These are phyloP conservation scores for Tephrocybe rancida DNA, from an alignment of 768 basidiomycete genomes.

Conservation along the genomic window DNA sequence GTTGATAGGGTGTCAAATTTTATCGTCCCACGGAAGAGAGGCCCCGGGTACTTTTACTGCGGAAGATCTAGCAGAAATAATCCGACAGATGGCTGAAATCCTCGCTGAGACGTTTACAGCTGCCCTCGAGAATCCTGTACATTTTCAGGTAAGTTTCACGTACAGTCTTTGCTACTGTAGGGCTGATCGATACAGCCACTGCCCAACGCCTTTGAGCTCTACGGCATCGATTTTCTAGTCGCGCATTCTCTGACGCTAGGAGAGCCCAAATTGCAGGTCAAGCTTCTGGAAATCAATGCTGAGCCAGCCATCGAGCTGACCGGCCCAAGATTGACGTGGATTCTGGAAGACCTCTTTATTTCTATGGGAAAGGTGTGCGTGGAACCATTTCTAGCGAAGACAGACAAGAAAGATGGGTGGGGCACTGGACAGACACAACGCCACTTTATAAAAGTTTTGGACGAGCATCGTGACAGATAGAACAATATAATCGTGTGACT, in stretches of 20 bases:
- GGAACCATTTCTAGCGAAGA: conserved; percentile 58
- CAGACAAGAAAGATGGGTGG: conserved; percentile 34
- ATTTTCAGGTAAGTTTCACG: conserved; percentile 70
- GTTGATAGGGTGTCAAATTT: conserved; percentile 63
- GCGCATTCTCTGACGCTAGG: conserved; percentile 34
- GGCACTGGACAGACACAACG: conserved; percentile 51
- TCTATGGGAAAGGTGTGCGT: conserved; percentile 71
- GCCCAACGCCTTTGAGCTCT: conserved; percentile 94
- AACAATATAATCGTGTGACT: conserved; percentile 6
- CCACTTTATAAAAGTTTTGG: conserved; percentile 70
- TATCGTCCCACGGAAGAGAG: conserved; percentile 28
- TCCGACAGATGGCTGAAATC: conserved; percentile 62
- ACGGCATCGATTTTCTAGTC: conserved; percentile 91
- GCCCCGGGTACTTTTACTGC: conserved; percentile 25
- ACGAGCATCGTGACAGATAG: conserved; percentile 30
- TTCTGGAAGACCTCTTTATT: conserved; percentile 79
- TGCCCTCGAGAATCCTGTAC: conserved; percentile 75
- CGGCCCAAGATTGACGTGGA: conserved; percentile 78
- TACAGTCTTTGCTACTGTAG: not conserved
- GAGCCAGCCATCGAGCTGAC: conserved; percentile 96
- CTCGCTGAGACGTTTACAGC: conserved; percentile 87
- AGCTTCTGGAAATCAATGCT: conserved; percentile 89
- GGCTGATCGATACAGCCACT: conserved; percentile 52
- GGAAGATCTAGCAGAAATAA: conserved; percentile 45
- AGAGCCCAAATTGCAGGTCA: conserved; percentile 51